Evolutionary conservation across 768 basidiomycete genomes (phyloP), one percentile per base, ranked within the genome.

Genomic region (Rhizopogon sp.): DNA sequence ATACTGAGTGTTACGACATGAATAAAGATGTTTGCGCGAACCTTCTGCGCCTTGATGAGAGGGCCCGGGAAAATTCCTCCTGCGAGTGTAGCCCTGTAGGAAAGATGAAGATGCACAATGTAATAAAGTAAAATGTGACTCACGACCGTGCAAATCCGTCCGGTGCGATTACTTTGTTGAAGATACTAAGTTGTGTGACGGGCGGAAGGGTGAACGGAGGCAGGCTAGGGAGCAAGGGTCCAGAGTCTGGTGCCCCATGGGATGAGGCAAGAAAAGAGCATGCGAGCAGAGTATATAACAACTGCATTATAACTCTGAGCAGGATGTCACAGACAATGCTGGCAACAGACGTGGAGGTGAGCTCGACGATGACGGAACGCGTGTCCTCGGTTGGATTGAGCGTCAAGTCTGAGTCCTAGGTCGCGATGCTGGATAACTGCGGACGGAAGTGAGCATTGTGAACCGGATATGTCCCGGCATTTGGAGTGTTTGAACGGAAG

Each of bases 1-100:
- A 33, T n/a, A 33, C 17, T 55, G n/a, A 55, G 28, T 13, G 2
- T 17, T 28, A 14, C 11, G 14, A 41, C 16, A 20, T 39, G 29
- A 37, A 45, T 31, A 35, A 28, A 5, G 33, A 9, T n/a, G 49
- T 1, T 25, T 1, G 7, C 57, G 58, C 20, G 42, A 54, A 66
- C 69, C 68, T 82, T 83, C 22, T 70, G 65, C 11, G 71, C 77
- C 16, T 41, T 61, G 57, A 82, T 76, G 33, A 79, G 59, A 8
- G 80, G 78, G 3, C 78, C 81, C 2, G 79, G 81, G 52, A 79
- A 78, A 2, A 59, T 68, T 14, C 79, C 79, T 31, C 71, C 73
- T 37, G 78, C 76, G 40, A 82, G 64, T 3, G 75, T 70, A 17
- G 79, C 64, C 37, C 77, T 78, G 25, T 28, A 16, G 22, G 31